phyloP scores from a whole-genome alignment of 306 rosid genomes.

The Malus orientalis region DNA sequence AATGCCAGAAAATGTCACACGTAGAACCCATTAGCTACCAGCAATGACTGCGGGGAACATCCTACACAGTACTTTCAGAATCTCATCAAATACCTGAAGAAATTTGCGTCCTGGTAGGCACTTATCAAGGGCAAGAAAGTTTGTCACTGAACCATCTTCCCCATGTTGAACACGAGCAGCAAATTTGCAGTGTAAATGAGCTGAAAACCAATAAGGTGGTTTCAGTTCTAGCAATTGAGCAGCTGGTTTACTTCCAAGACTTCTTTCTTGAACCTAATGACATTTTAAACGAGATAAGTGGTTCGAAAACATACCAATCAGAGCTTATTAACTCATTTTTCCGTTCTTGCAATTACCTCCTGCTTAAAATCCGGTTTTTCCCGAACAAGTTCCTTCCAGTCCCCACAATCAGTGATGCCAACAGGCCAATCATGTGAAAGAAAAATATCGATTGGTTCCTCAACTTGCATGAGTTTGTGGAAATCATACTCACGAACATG shows the following conservation, averaged over 20 bases:
- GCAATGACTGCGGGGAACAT: conserved; percentile 11
- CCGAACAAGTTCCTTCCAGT: conserved; percentile 58
- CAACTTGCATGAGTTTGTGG: conserved; percentile 67
- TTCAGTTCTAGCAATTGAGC: conserved; percentile 73
- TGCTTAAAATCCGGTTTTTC: conserved; percentile 45
- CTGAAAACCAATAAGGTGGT: conserved; percentile 91
- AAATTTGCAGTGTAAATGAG: conserved; percentile 92
- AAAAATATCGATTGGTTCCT: conserved; percentile 76
- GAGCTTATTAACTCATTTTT: neutral
- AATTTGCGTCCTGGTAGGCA: conserved; percentile 69
- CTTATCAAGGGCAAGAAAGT: conserved; percentile 94
- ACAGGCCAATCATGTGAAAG: conserved; percentile 96
- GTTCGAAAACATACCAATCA: neutral
- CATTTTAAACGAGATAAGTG: conserved; percentile 2
- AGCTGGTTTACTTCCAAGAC: conserved; percentile 77
- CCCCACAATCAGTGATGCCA: conserved; percentile 82
- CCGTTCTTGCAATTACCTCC: conserved; percentile 43
- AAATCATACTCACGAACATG: conserved; percentile 92
- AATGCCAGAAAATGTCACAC: conserved; percentile 18
- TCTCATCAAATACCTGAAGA: conserved; percentile 58
- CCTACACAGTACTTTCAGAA: neutral
- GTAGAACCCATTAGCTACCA: conserved; percentile 6
- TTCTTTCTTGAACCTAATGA: conserved; percentile 65
- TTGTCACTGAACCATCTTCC: conserved; percentile 74
- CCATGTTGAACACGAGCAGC: conserved; percentile 94